Evolutionary conservation across 768 basidiomycete genomes (phyloP), one percentile per base, ranked within the genome.

Genomic region (Kwoniella newhampshirensis): DNA sequence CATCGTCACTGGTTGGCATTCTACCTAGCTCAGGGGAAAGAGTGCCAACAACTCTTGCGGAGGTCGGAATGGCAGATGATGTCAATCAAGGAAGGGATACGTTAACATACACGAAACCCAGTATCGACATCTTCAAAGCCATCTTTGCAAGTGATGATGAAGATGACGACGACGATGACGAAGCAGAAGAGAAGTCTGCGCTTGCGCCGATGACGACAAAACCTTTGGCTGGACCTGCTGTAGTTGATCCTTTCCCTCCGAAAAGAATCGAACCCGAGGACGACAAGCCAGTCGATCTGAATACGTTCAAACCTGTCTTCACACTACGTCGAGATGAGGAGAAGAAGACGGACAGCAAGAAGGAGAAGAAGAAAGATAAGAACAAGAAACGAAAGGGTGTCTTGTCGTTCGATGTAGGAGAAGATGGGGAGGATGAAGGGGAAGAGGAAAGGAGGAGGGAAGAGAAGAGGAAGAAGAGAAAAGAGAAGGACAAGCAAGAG

Each of bases 101-200:
- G 5, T 79, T 97, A 62, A 92, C 88, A 0, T 93, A 97, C 74
- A 81, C 88, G 66, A 82, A 88, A 36, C 94, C 96, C 1, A 79
- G 85, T 5, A 89, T 91, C 82, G 88, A 91, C 69, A 85, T 98
- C 41, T 99, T 98, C 81, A 96, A 94, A 74, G 92, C 94, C 2
- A 97, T 99, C 59, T 99, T 99, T 73, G 93, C 91, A 11, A 91
- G 89, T 76, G 90, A 91, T 59, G 89, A 91, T 42, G 91, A 94
- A 67, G 88, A 89, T 32, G 86, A 85, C 17, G 88, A 85, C 8
- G 85, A 85, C 2, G 89, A 91, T 3, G 81, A 80, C 0, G 79
- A 78, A 17, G 76, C 70, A 20, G 69, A 76, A 48, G 44, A 64
- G 51, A 26, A 51, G 54, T 50, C n/a, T 28, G 51, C n/a, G n/a